Base-by-base conservation (phyloP, 2,329 filamentous ascomycete genomes). In the Phoma herbarum region DNA sequence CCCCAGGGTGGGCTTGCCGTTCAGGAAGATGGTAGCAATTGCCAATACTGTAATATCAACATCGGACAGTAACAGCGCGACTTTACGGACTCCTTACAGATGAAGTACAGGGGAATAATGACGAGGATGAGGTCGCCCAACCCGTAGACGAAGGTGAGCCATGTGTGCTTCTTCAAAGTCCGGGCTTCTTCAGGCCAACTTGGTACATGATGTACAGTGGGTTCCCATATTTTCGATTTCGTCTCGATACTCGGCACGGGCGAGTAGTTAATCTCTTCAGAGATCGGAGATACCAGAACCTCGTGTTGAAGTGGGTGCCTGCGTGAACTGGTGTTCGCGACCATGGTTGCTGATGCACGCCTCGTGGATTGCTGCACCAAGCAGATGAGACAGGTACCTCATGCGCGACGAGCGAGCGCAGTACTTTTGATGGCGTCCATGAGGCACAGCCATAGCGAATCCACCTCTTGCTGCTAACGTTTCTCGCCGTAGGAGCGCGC, bases 91-190 rank as follows among this genome's bases (percentile, higher is more conserved):
- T 6, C 12, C 73, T 43, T 63, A 75, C 75, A 41, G 7, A 78
- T 72, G 52, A 77, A 78, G 41, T 71, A 75, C 2, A 77, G 18
- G 0, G 76, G 76, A 11, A 72, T 28, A 2, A 74, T 7, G 0
- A 69, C 68, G n/a, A 77, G 33, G 2, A 77, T 20, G 0, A 72
- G 1, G 37, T 78, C 75, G 11, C 68, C 69, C 0, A 73, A 4
- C 0, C 48, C 47, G 22, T 62, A 75, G 1, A 74, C 8, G 28
- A 54, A 59, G 1, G 62, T 46, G 1, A 74, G 6, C 71, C 69
- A 73, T 20, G 47, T 68, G 9, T 65, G 64, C 28, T 62, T 59
- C 33, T 70, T 73, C 35, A 75, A 31, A 1, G 62, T 51, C 20
- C 52, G 57, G 10, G 69, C 71, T 41, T 73, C 64, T 29, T 71